phyloP scores from a whole-genome alignment of 1,284 basidiomycete species.

The Spongiforma sp. region DNA sequence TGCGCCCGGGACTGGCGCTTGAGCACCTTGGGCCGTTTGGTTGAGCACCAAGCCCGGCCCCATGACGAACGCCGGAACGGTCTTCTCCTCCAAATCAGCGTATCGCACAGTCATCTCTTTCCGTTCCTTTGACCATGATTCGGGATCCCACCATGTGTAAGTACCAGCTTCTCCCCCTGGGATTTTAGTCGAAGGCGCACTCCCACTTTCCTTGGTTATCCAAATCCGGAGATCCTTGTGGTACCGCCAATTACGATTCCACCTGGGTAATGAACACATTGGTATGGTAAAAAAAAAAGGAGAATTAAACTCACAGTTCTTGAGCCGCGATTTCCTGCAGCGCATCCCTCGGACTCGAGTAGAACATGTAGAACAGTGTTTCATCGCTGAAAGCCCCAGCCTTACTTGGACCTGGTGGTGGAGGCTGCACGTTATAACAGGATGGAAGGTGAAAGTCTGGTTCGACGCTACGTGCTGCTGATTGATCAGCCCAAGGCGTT shows the following conservation, averaged over 20 bases:
- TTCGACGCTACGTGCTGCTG: slow-evolving; percentile 82
- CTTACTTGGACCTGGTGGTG: slow-evolving; percentile 88
- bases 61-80: slow-evolving; percentile 60
- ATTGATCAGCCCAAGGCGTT: slow-evolving; percentile 95
- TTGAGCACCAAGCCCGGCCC: slow-evolving; percentile 58
- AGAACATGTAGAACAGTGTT: slow-evolving; percentile 99
- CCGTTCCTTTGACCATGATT: slow-evolving; percentile 85
- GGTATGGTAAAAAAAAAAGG: neutral
- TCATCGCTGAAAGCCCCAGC: slow-evolving; percentile 93
- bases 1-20: slow-evolving; percentile 35
- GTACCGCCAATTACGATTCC: slow-evolving; percentile 97
- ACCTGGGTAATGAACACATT: slow-evolving; percentile 52
- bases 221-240: slow-evolving; percentile 96
- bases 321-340: slow-evolving; percentile 96
- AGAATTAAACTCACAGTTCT: slow-evolving; percentile 77
- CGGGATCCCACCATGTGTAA: slow-evolving; percentile 93
- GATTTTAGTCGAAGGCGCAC: slow-evolving; percentile 85
- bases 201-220: slow-evolving; percentile 93
- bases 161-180: slow-evolving; percentile 88
- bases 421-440: slow-evolving; percentile 95
- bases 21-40: slow-evolving; percentile 29
- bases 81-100: slow-evolving; percentile 87
- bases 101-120: slow-evolving; percentile 91
- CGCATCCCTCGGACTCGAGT: slow-evolving; percentile 91
- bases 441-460: slow-evolving; percentile 92